phyloP scores from a whole-genome alignment of 1,139 yeast genomes.

The Groenewaldozyma sp. region DNA sequence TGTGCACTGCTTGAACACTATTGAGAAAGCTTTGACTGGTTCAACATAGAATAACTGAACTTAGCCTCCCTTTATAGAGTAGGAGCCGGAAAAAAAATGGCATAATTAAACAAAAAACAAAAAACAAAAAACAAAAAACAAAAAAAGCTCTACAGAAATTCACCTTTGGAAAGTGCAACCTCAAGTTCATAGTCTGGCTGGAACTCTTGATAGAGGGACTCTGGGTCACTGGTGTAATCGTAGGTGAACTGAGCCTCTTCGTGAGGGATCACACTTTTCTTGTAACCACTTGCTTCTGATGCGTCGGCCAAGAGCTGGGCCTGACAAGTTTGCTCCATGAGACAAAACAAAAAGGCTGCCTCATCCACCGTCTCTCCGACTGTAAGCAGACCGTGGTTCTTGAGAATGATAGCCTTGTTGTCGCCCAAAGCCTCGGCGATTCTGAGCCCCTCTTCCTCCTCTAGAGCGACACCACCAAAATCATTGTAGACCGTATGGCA shows the following conservation, averaged over 20 bases:
- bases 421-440: slow-evolving; percentile 61
- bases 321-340: slow-evolving; percentile 62
- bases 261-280: slow-evolving; percentile 40
- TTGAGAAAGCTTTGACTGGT: too few species aligned
- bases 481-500: slow-evolving; percentile 55
- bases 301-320: slow-evolving; percentile 62
- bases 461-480: slow-evolving; percentile 77
- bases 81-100: too few species aligned
- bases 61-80: too few species aligned
- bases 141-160: slow-evolving; percentile 14
- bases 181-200: slow-evolving; percentile 55
- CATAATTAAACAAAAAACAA: too few species aligned
- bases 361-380: slow-evolving; percentile 75
- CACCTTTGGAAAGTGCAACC: slow-evolving; percentile 22
- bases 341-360: slow-evolving; percentile 64
- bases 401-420: slow-evolving; percentile 57
- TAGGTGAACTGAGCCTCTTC: slow-evolving; percentile 65
- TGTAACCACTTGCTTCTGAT: slow-evolving; percentile 32
- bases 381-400: slow-evolving; percentile 72
- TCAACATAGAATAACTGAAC: too few species aligned
- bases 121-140: too few species aligned
- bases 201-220: slow-evolving; percentile 60
- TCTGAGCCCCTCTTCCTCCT: slow-evolving; percentile 57
- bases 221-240: slow-evolving; percentile 54
- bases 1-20: slow-evolving; percentile 11